These are phyloP conservation scores for Salpingoeca rosetta DNA, from an alignment of 78 protist genomes.

Conservation along the genomic window DNA sequence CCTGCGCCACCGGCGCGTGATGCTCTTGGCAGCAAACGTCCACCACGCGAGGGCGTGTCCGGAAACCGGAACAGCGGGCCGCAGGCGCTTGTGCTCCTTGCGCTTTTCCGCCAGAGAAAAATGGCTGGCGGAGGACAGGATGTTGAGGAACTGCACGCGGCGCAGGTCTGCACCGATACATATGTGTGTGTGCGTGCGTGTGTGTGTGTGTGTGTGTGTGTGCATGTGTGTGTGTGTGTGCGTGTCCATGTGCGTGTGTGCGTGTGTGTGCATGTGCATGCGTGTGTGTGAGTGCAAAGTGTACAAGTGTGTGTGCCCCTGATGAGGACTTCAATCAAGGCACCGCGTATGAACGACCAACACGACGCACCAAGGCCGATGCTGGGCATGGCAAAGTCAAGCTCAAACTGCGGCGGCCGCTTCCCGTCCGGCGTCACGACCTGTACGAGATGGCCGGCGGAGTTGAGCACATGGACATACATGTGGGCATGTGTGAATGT, in stretches of 20 bases:
- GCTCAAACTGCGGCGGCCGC: neutral
- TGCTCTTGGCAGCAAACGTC: neutral
- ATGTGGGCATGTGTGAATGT: too few species aligned
- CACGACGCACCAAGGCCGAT: neutral
- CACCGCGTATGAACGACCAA: too few species aligned
- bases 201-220: too few species aligned
- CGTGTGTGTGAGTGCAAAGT: too few species aligned
- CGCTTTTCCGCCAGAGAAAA: neutral
- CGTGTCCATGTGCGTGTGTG: too few species aligned
- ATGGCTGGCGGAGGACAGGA: neutral
- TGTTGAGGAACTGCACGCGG: neutral
- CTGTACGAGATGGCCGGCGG: neutral
- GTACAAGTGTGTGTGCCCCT: too few species aligned
- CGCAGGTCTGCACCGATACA: too few species aligned
- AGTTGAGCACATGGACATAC: neutral
- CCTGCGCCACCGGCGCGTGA: neutral
- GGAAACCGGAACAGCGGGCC: neutral
- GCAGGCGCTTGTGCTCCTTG: neutral
- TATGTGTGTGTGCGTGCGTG: too few species aligned
- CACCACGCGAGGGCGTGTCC: neutral
- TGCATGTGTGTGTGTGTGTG: too few species aligned
- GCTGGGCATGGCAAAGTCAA: neutral
- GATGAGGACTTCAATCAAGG: too few species aligned
- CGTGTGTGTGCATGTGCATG: too few species aligned
- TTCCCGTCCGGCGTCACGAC: neutral